Conservation (phyloP, 345 rosid species). For the Isatis tinctoria region DNA sequence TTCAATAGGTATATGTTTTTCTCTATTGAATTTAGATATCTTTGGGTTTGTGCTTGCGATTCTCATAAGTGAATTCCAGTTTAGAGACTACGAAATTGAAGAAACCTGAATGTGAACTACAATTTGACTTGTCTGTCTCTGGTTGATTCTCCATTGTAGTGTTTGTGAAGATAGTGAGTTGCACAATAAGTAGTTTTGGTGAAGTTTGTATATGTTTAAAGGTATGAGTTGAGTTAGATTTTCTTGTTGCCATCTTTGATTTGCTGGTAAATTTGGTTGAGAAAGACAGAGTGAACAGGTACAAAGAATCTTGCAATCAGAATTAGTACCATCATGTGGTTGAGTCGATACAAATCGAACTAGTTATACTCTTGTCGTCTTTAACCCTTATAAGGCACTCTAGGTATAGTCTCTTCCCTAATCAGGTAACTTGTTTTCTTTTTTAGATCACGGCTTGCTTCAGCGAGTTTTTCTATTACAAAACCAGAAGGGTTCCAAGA, state of each 20-base stretch:
- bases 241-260: conserved; percentile 96
- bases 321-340: background rate
- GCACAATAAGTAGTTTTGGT: no score
- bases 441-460: conserved; percentile 78
- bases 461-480: conserved; percentile 51
- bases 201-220: no score
- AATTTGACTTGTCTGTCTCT: no score
- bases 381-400: background rate
- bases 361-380: background rate
- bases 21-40: no score
- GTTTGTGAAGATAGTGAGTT: no score
- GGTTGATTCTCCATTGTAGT: no score
- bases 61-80: no score
- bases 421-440: background rate
- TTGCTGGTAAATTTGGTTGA: conserved; percentile 94
- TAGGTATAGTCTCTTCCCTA: background rate
- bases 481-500: conserved; percentile 50
- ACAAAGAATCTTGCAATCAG: background rate
- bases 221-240: conserved; percentile 96
- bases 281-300: conserved; percentile 95
- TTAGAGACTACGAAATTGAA: no score
- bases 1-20: no score
- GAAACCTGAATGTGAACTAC: no score
- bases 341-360: background rate
- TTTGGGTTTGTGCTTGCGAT: no score